A percentile compares a stretch with the other conserved stretches of the same genome.
These are phyloP conservation scores for Drechmeria coniospora DNA, from an alignment of 2,329 filamentous ascomycete species.

Conservation along the genomic window DNA sequence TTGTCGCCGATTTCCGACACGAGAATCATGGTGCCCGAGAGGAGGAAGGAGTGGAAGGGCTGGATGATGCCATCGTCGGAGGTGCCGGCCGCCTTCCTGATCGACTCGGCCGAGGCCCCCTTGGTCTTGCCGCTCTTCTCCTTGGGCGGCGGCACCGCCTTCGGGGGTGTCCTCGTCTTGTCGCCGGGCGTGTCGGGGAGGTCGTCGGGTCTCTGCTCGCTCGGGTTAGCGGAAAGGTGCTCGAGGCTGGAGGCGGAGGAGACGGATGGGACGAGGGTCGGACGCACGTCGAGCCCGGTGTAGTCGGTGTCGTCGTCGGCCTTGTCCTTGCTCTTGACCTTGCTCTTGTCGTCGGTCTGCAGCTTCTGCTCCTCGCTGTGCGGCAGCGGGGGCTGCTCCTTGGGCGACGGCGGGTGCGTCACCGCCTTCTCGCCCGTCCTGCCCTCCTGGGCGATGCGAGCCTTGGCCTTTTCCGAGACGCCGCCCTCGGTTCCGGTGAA, in stretches of 20 bases:
- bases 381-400: constrained; percentile 69
- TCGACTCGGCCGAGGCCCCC: constrained; percentile 9
- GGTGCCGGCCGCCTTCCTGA: constrained; percentile 17
- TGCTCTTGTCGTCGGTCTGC: constrained; percentile 16
- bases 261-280: no score
- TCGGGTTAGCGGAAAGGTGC: not conserved
- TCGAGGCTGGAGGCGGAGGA: not conserved
- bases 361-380: constrained; percentile 66
- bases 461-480: constrained; percentile 75
- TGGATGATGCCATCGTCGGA: constrained; percentile 52
- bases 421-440: constrained; percentile 49
- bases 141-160: not conserved
- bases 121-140: constrained; percentile 6
- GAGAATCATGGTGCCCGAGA: constrained; percentile 94
- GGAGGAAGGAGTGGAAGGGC: constrained; percentile 73
- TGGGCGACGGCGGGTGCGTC: constrained; percentile 69
- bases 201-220: constrained; percentile 57
- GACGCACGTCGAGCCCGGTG: constrained; percentile 20
- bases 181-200: constrained; percentile 68
- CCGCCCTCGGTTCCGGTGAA: constrained; percentile 82
- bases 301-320: constrained; percentile 17
- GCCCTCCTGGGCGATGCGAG: constrained; percentile 50
- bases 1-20: constrained; percentile 97
- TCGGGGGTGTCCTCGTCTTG: constrained; percentile 49
- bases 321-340: constrained; percentile 24